Percentiles rank a stretch among this genome's conserved stretches.
Conservation (phyloP, 106 monocot species). For the Dendrobium officinale region DNA sequence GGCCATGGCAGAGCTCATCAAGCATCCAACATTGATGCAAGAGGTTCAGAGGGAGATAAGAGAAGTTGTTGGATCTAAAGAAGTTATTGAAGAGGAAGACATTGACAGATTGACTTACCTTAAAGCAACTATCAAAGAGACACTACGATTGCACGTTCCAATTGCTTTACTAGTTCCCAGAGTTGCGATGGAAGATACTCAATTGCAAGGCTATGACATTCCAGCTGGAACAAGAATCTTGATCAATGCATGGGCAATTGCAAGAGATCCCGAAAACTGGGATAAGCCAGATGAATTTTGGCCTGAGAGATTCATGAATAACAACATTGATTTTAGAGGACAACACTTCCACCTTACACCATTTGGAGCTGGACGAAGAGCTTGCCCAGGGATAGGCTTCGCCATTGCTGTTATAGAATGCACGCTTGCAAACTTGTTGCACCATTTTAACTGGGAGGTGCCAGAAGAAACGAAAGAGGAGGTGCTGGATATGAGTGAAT, state of each 20-base stretch:
- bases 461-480: not conserved
- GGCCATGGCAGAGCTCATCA: slow-evolving; percentile 31
- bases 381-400: not conserved
- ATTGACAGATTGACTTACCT: not conserved
- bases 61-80: not conserved
- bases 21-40: slow-evolving; percentile 17
- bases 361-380: slow-evolving; percentile 5
- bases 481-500: not conserved
- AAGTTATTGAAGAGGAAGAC: not conserved
- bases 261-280: slow-evolving; percentile 3
- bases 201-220: slow-evolving; percentile 3
- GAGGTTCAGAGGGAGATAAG: slow-evolving; percentile 22
- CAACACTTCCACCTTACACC: slow-evolving; percentile 4
- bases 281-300: slow-evolving; percentile 7
- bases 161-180: not conserved
- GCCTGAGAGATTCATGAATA: slow-evolving; percentile 11
- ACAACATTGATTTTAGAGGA: slow-evolving; percentile 6
- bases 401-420: not conserved
- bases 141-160: slow-evolving; percentile 1
- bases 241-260: slow-evolving; percentile 11
- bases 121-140: slow-evolving; percentile 10
- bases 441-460: not conserved
- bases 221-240: not conserved
- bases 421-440: not conserved
- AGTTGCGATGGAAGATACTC: not conserved